phyloP scores from a whole-genome alignment of 2,329 filamentous ascomycete species.

The Nigrograna mackinnonii region DNA sequence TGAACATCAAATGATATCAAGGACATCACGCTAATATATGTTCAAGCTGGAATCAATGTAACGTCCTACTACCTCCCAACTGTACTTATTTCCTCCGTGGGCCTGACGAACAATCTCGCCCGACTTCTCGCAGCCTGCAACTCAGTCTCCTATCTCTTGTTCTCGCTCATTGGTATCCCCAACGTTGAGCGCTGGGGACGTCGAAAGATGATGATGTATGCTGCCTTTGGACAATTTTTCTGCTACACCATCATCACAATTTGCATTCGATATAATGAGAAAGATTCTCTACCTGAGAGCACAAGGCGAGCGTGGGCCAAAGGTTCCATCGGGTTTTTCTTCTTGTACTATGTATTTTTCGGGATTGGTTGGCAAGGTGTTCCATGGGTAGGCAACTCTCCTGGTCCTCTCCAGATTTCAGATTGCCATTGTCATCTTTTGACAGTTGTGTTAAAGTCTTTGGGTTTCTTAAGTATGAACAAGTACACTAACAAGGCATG shows the following conservation, averaged over 20 bases:
- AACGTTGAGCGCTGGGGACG: conserved; percentile 58
- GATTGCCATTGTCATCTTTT: too few relatives aligned
- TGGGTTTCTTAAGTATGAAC: not conserved
- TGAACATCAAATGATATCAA: too few relatives aligned
- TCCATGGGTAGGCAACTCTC: conserved; percentile 41
- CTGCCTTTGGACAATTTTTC: conserved; percentile 53
- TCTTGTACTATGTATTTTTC: conserved; percentile 60
- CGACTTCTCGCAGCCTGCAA: conserved; percentile 62
- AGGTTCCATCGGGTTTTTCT: conserved; percentile 55
- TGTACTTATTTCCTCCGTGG: conserved; percentile 62
- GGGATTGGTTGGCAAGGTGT: conserved; percentile 54
- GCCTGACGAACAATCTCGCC: conserved; percentile 55
- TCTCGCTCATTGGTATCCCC: conserved; percentile 50
- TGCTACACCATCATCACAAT: conserved; percentile 57
- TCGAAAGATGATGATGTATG: conserved; percentile 63
- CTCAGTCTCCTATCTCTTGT: conserved; percentile 53
- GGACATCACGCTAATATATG: too few relatives aligned
- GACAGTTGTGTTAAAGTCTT: too few relatives aligned
- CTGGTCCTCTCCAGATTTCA: too few relatives aligned
- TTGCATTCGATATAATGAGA: conserved; percentile 49
- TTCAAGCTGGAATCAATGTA: conserved; percentile 38
- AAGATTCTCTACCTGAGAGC: conserved; percentile 12
- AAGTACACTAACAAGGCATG: conserved; percentile 16
- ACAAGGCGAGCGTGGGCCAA: conserved; percentile 32
- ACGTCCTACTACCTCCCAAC: conserved; percentile 59